Base-by-base conservation (phyloP, 257 asterid species). In the Primulina eburnea region DNA sequence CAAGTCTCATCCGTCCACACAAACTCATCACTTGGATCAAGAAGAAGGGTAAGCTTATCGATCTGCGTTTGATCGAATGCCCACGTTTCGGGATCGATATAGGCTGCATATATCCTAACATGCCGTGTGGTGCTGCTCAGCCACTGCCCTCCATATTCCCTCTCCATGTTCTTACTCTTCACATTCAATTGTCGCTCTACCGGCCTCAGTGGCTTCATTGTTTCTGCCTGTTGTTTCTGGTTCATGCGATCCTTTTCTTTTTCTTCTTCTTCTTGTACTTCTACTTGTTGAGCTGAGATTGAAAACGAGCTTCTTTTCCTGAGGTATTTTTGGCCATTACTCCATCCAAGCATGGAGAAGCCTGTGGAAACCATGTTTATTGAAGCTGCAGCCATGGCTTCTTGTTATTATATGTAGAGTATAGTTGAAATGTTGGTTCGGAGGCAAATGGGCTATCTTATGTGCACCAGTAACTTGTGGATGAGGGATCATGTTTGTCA, bases 111-210 rank as follows among this genome's bases (percentile, higher is more conserved):
- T 26, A 89, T 89, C 71, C 98, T 67, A 9, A 86, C 98, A 59
- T 85, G 98, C 43, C 98, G 70, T 4, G 96, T 92, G n/a, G 96
- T 80, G 71, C 83, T 62, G 80, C 96, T 92, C 33, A 89, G 90
- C 97, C 98, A 92, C 66, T 92, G 89, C 6, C 97, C 87, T 9
- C 96, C 98, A 28, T 83, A 90, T 62, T 88, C 98, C 66, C 77
- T 75, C 52, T 68, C 69, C 95, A 89, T 80, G 73, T 86, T 84
- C 81, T 86, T 92, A 83, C 88, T 92, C 83, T 87, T 38, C 64
- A 88, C 97, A 43, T 89, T 85, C 55, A 61, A 0, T 64, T 89
- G 96, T n/a, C 63, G 65, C 73, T 88, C 95, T 8, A 72, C 89
- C 17, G 98, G 96, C 69, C 92, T 83, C 12, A 67, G 88, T n/a